Base-by-base conservation (phyloP, 148 eudicot genomes). In the Dysphania ambrosioides region DNA sequence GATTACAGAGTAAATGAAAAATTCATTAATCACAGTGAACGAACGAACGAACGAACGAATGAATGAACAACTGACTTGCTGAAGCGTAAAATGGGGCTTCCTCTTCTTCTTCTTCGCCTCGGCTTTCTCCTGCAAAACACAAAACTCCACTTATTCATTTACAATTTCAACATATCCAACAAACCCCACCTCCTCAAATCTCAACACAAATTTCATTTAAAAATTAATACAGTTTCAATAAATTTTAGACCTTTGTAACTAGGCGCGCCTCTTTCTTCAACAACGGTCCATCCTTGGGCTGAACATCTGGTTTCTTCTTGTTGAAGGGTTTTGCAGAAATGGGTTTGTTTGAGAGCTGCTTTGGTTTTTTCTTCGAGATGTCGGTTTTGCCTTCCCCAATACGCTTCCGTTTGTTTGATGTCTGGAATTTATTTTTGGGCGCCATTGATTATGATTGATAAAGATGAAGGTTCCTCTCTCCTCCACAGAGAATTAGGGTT, bases 21-120 rank as follows among this genome's bases (percentile, higher is more conserved):
- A 51, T 24, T 58, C 62, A 58, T 31, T n/a, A 34, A 21, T 55
- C 0, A 40, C 9, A 3, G 10, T 34, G 31, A 29, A 38, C 61
- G 6, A 27, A 23, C 23, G 4, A 44, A 63, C 4, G 1, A 13
- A 35, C 7, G 0, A 67, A 12, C 51, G 18, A 4, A 34, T n/a
- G 27, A 35, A 61, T 18, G 1, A 62, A 73, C 60, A 19, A 67
- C 83, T 77, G 68, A 92, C 97, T 72, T 92, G 94, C 78, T 96
- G 97, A 62, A 96, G 83, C 53, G 83, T 81, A 81, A 82, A 93
- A 86, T 96, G 92, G 23, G 81, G 86, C 88, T 88, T 92, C 71
- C 97, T 92, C 85, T 79, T 90, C 89, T 90, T 90, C 87, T 96
- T 96, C 84, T 97, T 86, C 55, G 87, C 96, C 56, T 92, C 91